Percentiles rank a stretch among this genome's conserved stretches.
Conservation (phyloP, 2,329 filamentous ascomycete genomes). For the Pyrenophora teres region DNA sequence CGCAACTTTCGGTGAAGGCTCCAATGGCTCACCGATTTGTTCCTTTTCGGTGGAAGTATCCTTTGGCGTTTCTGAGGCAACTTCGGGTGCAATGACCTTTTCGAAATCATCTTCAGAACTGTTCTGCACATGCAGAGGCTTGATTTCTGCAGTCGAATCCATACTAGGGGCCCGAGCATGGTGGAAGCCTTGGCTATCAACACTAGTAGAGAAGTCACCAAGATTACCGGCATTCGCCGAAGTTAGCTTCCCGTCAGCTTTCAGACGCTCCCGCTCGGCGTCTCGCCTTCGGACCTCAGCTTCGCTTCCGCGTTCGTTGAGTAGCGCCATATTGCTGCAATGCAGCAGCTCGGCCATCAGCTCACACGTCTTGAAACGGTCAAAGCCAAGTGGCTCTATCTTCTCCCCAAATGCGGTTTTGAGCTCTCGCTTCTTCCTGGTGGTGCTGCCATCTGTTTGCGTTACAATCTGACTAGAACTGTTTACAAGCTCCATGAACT, state of each 20-base stretch:
- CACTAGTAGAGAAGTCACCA: conserved; percentile 56
- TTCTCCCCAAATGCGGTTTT: conserved; percentile 87
- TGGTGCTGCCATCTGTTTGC: conserved; percentile 60
- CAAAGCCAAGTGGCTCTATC: conserved; percentile 94
- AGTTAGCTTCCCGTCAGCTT: conserved; percentile 76
- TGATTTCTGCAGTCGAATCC: conserved; percentile 67
- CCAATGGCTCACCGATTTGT: conserved; percentile 44
- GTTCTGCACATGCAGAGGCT: conserved; percentile 77
- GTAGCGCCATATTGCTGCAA: conserved; percentile 96
- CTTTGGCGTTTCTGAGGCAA: conserved; percentile 69
- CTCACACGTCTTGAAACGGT: conserved; percentile 98
- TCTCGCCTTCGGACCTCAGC: conserved; percentile 82
- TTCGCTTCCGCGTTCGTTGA: conserved; percentile 91
- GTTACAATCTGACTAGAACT: conserved; percentile 67
- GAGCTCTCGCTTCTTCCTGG: conserved; percentile 73
- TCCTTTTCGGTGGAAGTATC: conserved; percentile 57
- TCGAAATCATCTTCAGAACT: conserved; percentile 91
- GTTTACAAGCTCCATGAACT: conserved; percentile 90
- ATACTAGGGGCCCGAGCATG: conserved; percentile 54
- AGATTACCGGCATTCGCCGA: conserved; percentile 62
- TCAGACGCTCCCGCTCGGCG: conserved; percentile 76
- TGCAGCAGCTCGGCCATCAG: conserved; percentile 97
- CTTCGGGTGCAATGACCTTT: conserved; percentile 73
- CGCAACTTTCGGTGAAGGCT: conserved; percentile 52
- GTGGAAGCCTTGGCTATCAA: conserved; percentile 58